These are phyloP conservation scores for Trifolium repens DNA, from an alignment of 306 rosid species.

Conservation along the genomic window DNA sequence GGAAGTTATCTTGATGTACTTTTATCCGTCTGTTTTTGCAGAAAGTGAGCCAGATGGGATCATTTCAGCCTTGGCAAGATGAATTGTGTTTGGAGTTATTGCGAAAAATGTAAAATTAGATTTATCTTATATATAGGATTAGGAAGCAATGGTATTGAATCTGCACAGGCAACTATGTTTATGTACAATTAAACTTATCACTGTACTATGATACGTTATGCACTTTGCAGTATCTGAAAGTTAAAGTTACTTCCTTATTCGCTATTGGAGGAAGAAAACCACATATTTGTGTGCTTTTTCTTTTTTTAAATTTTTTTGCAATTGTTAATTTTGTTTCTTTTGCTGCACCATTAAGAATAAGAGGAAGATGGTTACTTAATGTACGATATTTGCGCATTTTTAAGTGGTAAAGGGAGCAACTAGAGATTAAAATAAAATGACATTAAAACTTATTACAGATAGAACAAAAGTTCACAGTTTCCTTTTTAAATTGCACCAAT, in stretches of 20 bases:
- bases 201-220: not conserved
- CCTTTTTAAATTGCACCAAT: slow-evolving; percentile 69
- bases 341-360: not conserved
- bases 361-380: not conserved
- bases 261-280: not conserved
- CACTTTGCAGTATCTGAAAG: not conserved
- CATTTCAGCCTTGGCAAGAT: slow-evolving; percentile 73
- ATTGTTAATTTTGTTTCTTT: not conserved
- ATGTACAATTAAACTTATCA: slow-evolving; percentile 17
- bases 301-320: not conserved
- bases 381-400: not conserved
- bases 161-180: not conserved
- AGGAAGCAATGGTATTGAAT: slow-evolving; percentile 11
- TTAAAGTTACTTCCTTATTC: not conserved
- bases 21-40: slow-evolving; percentile 41
- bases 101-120: slow-evolving; percentile 22
- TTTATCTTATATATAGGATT: slow-evolving; percentile 9
- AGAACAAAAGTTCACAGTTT: slow-evolving; percentile 10
- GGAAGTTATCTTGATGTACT: not conserved
- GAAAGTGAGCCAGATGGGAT: slow-evolving; percentile 52
- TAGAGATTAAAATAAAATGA: not conserved
- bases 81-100: slow-evolving; percentile 47
- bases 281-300: not conserved
- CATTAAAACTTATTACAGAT: slow-evolving; percentile 33
- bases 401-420: not conserved